A percentile compares a stretch with the other conserved stretches of the same genome.
Evolutionary conservation across 1,284 basidiomycete species (phyloP).

Genomic region (Tilletia walkeri): DNA sequence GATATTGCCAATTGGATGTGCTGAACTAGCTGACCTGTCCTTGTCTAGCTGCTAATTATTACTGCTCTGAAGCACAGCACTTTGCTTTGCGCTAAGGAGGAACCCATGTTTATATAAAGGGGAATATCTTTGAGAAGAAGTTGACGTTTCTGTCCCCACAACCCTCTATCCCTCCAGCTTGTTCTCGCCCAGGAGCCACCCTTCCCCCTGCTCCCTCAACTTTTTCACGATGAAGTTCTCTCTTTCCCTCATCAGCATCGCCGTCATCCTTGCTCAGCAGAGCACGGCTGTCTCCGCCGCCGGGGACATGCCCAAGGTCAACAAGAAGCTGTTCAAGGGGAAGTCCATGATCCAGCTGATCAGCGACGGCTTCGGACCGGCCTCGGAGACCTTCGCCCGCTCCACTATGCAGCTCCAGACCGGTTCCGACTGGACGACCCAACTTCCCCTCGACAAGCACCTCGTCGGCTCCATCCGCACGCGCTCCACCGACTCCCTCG

Average conservation of each 20-base stretch:
- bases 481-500: conserved; percentile 48
- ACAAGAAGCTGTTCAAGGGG: background rate
- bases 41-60: too few relatives aligned
- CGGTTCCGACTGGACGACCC: conserved; percentile 32
- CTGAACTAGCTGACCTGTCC: too few relatives aligned
- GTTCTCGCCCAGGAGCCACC: background rate
- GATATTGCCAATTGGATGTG: too few relatives aligned
- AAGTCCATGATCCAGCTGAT: background rate
- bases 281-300: background rate
- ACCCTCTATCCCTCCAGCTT: background rate
- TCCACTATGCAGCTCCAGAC: conserved; percentile 41
- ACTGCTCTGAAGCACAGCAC: too few relatives aligned
- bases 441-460: conserved; percentile 49
- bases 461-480: conserved; percentile 52
- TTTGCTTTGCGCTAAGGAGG: too few relatives aligned
- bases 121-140: too few relatives aligned
- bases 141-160: background rate
- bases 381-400: conserved; percentile 53
- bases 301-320: background rate
- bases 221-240: background rate
- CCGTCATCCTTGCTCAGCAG: background rate
- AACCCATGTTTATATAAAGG: too few relatives aligned
- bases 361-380: conserved; percentile 53
- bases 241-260: background rate
- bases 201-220: background rate